phyloP scores from a whole-genome alignment of 2,329 filamentous ascomycete species.

The Hypoxylon sp. region DNA sequence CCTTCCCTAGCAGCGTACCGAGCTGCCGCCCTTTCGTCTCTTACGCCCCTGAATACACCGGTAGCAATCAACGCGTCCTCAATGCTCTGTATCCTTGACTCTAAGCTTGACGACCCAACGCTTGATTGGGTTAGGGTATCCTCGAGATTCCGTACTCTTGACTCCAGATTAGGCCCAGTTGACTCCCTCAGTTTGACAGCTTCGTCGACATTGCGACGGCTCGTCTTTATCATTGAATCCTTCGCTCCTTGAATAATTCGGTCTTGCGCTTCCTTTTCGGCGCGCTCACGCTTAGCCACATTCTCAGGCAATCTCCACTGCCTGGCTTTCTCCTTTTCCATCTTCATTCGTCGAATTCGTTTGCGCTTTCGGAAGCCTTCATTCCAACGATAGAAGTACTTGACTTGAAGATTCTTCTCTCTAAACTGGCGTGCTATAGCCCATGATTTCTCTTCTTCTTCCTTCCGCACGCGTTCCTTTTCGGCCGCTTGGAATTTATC shows the following conservation, averaged over 20 bases:
- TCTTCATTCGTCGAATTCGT: conserved; percentile 63
- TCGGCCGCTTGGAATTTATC: conserved; percentile 57
- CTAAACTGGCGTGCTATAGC: conserved; percentile 64
- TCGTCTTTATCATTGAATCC: conserved; percentile 45
- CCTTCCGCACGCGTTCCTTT: conserved; percentile 58
- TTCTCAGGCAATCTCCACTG: conserved; percentile 57
- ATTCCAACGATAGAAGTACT: conserved; percentile 70
- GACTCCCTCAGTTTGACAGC: conserved; percentile 42
- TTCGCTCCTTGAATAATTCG: conserved; percentile 44
- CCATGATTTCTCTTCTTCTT: conserved; percentile 64
- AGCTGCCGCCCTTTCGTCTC: conserved; percentile 48
- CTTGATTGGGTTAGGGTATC: conserved; percentile 34
- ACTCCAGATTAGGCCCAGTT: conserved; percentile 26
- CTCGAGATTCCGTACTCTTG: conserved; percentile 42
- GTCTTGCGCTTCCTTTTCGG: conserved; percentile 41
- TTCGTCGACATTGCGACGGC: conserved; percentile 40
- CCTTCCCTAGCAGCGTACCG: conserved; percentile 43
- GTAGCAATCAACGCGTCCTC: conserved; percentile 51
- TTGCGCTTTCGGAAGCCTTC: conserved; percentile 62
- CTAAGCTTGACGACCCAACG: conserved; percentile 12
- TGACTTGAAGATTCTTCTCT: conserved; percentile 63
- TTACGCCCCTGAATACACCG: conserved; percentile 48
- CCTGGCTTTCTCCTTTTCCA: conserved; percentile 65
- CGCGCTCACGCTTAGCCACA: conserved; percentile 47
- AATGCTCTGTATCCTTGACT: conserved; percentile 41